Evolutionary conservation across 2,329 filamentous ascomycete species (phyloP).

Genomic region (Fusarium decemcellulare): DNA sequence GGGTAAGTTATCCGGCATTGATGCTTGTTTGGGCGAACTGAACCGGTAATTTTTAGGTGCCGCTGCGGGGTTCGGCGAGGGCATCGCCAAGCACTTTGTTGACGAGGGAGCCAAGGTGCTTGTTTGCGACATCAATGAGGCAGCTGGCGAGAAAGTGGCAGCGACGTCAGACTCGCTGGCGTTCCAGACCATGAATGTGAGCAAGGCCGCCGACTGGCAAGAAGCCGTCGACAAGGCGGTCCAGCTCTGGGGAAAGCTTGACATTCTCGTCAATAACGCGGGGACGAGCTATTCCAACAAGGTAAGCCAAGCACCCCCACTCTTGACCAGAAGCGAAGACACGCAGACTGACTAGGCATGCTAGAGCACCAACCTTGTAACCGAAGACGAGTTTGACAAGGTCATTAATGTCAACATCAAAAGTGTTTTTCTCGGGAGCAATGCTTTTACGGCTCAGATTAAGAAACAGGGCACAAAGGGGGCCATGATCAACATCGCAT

Average conservation of each 20-base stretch:
- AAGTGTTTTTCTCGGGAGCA: slow-evolving; percentile 14
- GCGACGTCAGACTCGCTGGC: not conserved
- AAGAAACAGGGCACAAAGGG: slow-evolving; percentile 16
- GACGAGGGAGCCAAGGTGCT: slow-evolving; percentile 16
- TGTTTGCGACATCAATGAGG: slow-evolving; percentile 9
- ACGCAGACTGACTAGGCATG: not conserved
- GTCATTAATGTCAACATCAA: slow-evolving; percentile 21
- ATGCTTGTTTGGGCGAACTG: fast-evolving
- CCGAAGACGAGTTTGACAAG: slow-evolving; percentile 16
- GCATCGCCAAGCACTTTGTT: slow-evolving; percentile 20
- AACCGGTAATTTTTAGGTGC: not conserved
- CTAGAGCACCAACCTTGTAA: slow-evolving; percentile 20
- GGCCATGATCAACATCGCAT: slow-evolving; percentile 30
- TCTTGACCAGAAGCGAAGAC: fast-evolving
- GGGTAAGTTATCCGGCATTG: not conserved
- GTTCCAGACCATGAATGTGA: slow-evolving; percentile 17
- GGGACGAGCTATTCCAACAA: slow-evolving; percentile 25
- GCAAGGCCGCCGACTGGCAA: slow-evolving; percentile 7
- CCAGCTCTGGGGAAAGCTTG: not conserved
- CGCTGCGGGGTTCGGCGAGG: slow-evolving; percentile 29
- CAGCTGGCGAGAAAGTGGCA: not conserved
- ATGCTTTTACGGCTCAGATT: slow-evolving; percentile 3
- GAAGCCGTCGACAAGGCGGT: not conserved
- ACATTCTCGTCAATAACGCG: slow-evolving; percentile 22
- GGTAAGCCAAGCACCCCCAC: not conserved